A percentile compares a stretch with the other conserved stretches of the same genome.
phyloP scores from a whole-genome alignment of 2,329 filamentous ascomycete genomes.

The Hysterium pulicare region DNA sequence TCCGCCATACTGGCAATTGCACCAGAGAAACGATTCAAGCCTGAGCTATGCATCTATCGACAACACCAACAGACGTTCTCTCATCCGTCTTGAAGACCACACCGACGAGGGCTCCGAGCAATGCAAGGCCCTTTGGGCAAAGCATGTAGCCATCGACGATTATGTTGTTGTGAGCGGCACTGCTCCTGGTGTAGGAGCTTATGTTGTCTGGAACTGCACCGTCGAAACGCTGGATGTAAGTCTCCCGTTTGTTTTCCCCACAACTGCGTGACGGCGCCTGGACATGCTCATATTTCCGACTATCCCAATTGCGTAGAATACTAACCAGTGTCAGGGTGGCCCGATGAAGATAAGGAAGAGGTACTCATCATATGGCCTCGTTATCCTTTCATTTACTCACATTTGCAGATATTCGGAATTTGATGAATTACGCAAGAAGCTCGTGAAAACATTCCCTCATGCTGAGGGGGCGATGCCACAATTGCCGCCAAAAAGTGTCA shows the following conservation, averaged over 20 bases:
- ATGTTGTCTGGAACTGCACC: conserved; percentile 89
- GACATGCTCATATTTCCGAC: too few relatives aligned
- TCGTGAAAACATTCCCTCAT: conserved; percentile 77
- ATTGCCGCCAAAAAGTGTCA: conserved; percentile 84
- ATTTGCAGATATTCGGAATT: conserved; percentile 82
- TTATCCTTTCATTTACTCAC: conserved; percentile 15
- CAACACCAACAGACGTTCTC: conserved; percentile 32
- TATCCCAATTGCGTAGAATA: not conserved
- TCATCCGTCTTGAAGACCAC: conserved; percentile 63
- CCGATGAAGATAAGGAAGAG: conserved; percentile 60
- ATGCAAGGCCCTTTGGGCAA: conserved; percentile 59
- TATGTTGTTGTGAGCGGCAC: conserved; percentile 59
- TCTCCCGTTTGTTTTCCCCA: conserved; percentile 18
- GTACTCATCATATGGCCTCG: conserved; percentile 28
- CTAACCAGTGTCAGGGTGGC: conserved; percentile 43
- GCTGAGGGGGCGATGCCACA: conserved; percentile 83
- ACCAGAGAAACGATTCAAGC: conserved; percentile 37
- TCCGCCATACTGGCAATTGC: conserved; percentile 48
- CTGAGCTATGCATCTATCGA: conserved; percentile 32
- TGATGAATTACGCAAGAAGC: conserved; percentile 70
- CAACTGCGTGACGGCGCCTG: conserved; percentile 1
- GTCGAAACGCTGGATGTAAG: conserved; percentile 81
- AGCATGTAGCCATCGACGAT: conserved; percentile 59
- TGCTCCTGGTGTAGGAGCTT: conserved; percentile 67
- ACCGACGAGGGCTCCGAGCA: conserved; percentile 57